Base-by-base conservation (phyloP, 345 rosid genomes). In the Mangifera indica region DNA sequence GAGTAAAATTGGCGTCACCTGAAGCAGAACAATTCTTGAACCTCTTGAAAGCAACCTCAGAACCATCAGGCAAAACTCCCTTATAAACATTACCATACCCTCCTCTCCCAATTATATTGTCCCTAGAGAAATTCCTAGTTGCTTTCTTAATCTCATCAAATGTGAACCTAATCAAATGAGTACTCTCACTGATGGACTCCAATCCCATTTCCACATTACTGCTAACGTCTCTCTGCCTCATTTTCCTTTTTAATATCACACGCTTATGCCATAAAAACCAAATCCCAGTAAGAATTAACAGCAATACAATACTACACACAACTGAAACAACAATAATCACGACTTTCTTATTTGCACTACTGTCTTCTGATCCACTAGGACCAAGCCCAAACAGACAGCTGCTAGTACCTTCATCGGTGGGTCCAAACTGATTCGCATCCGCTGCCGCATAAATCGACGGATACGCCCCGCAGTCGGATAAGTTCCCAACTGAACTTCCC, bases 31-130 rank as follows among this genome's bases (percentile, higher is more conserved):
- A 91, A 66, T 91, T 93, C 84, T 93, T 93, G 81, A 93, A 91
- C 86, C 98, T 82, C 82, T 93, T 91, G 52, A 93, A 74, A n/a
- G 98, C 98, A 70, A 89, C 96, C 71, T 89, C 85, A 3, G 93
- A 55, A 45, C 91, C 97, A 69, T 93, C 93, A 1, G 67, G 73
- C 79, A 91, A 76, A 49, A 74, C 78, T 10, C 98, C 97, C 68
- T 83, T 80, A 75, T 84, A 91, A 54, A 91, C 98, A 82, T 93
- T 93, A 40, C 98, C 98, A 72, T 86, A 93, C 0, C 97, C 98
- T 71, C 98, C 98, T 74, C 79, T 79, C 53, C 98, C 97, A 24
- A 91, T 81, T 52, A 93, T 87, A 78, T 84, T 80, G 69, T 86
- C 85, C 72, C 96, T 83, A 3, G 89, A 83, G 83, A 91, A 93